Percentiles rank a stretch among this genome's conserved stretches.
These are phyloP conservation scores for Kluyveromyces starmeri DNA, from an alignment of 805 yeast genomes.

Conservation along the genomic window DNA sequence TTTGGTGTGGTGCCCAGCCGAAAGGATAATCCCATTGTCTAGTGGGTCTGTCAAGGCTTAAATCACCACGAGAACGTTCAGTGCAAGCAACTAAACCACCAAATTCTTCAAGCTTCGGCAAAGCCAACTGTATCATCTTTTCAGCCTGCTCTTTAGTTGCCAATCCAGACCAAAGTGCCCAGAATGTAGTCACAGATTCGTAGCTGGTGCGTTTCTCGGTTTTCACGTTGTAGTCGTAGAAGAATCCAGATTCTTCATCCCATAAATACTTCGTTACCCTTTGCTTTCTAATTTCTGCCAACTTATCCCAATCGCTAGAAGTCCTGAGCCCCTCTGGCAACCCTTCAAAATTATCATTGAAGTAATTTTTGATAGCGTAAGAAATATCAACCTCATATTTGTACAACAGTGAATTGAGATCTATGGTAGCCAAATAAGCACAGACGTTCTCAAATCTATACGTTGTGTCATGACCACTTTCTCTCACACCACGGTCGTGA, in stretches of 20 bases:
- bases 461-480: slow-evolving; percentile 92
- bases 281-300: slow-evolving; percentile 45
- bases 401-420: slow-evolving; percentile 74
- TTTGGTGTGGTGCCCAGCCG: slow-evolving; percentile 99
- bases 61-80: slow-evolving; percentile 57
- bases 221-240: slow-evolving; percentile 74
- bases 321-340: slow-evolving; percentile 35
- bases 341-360: slow-evolving; percentile 39
- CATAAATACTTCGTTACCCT: slow-evolving; percentile 65
- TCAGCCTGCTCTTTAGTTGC: slow-evolving; percentile 65
- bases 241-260: slow-evolving; percentile 73
- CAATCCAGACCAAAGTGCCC: slow-evolving; percentile 83
- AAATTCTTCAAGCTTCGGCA: slow-evolving; percentile 65
- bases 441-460: slow-evolving; percentile 85
- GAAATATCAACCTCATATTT: slow-evolving; percentile 88
- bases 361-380: slow-evolving; percentile 44
- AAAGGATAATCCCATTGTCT: slow-evolving; percentile 98
- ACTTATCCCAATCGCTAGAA: slow-evolving; percentile 51
- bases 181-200: slow-evolving; percentile 83
- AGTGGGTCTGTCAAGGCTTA: slow-evolving; percentile 64
- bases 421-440: slow-evolving; percentile 85
- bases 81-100: slow-evolving; percentile 92
- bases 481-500: slow-evolving; percentile 92
- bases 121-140: slow-evolving; percentile 43
- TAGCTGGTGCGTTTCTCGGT: slow-evolving; percentile 47